Evolutionary conservation across 2,329 filamentous ascomycete genomes (phyloP), one percentile per base, ranked within the genome.

Genomic region (Orbilia ellipsospora): DNA sequence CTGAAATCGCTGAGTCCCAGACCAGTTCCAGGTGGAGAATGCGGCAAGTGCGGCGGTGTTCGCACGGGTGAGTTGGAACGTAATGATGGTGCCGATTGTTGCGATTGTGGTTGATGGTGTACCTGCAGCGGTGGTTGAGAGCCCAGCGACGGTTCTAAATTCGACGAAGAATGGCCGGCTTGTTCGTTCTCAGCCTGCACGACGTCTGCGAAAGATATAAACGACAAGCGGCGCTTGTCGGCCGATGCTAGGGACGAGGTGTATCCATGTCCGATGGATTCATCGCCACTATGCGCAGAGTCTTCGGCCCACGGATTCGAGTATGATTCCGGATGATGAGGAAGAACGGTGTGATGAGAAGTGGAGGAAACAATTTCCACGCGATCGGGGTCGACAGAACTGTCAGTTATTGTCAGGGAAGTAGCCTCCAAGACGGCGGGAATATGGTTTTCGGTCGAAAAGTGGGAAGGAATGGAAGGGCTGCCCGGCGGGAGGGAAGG

Each of bases 181-280:
- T 94, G 92, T 81, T 95, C 92, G 42, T 77, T 56, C 26, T 77
- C 73, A 40, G 90, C 88, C 81, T 96, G 93, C 48, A 98, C 93
- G 8, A 98, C 93, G 80, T 98, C 94, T 76, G 94, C 94, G 82
- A 98, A 98, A 6, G 93, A 97, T 81, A 98, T 96, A 84, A 98
- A 98, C 82, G 92, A 95, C 77, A 98, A 84, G 20, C 94, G 89
- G 54, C 92, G 90, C 16, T 79, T 79, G 48, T 79, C 78, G 18
- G 68, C 78, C 8, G 66, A 61, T 40, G 73, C 73, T 1, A 72
- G 55, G 10, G 73, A 66, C 4, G 69, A 66, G 44, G 64, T 62
- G 28, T 72, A 65, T 1, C 62, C 45, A n/a, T 68, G 44, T 48
- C 77, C 67, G 76, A 56, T 51, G 66, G 77, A 62, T 26, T 77